phyloP scores from a whole-genome alignment of 306 rosid species.

The Sicyos baderoa region DNA sequence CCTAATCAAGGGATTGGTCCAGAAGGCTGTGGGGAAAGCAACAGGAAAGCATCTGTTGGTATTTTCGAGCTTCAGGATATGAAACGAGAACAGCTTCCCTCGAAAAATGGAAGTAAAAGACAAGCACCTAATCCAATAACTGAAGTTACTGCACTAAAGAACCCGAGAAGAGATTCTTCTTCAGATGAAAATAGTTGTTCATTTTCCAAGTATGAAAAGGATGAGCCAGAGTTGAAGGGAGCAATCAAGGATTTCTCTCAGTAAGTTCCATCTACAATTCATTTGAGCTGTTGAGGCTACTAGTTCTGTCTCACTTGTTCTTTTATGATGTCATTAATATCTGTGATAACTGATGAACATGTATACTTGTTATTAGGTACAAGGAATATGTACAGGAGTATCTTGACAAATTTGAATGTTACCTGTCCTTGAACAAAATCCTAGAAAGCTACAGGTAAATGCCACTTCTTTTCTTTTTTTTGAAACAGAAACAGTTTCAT shows the following conservation, averaged over 20 bases:
- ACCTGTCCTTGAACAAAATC: constrained; percentile 74
- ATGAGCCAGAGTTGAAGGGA: constrained; percentile 79
- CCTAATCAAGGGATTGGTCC: constrained; percentile 43
- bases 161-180: constrained; percentile 84
- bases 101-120: constrained; percentile 49
- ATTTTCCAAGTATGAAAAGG: constrained; percentile 82
- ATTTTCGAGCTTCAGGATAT: constrained; percentile 41
- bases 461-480: constrained; percentile 14
- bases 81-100: constrained; percentile 38
- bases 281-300: not conserved
- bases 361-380: constrained; percentile 36
- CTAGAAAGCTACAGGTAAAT: constrained; percentile 67
- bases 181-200: constrained; percentile 97
- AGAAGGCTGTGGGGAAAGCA: constrained; percentile 63
- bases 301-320: constrained; percentile 13
- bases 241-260: constrained; percentile 64
- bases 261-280: constrained; percentile 42
- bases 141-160: constrained; percentile 53
- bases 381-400: constrained; percentile 83
- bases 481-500: no score
- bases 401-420: constrained; percentile 73
- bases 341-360: constrained; percentile 22
- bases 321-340: constrained; percentile 14
- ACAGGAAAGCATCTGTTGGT: constrained; percentile 42
- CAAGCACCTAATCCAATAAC: constrained; percentile 39